Percentiles rank a stretch among this genome's conserved stretches.
Evolutionary conservation across 2,329 filamentous ascomycete species (phyloP).

Genomic region (Colletotrichum cereale): DNA sequence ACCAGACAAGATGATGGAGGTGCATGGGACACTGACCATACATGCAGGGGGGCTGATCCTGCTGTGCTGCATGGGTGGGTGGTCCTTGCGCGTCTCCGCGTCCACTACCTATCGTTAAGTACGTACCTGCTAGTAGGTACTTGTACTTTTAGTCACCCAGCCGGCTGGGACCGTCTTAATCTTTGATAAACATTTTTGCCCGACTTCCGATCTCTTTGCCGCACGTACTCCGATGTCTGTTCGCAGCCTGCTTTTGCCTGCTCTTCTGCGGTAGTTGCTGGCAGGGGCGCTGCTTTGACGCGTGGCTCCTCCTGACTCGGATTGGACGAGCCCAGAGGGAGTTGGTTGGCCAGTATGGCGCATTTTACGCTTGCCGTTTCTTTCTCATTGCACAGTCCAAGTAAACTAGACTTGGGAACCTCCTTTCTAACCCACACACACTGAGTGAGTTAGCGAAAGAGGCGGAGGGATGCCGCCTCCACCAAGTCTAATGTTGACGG

Average conservation of each 20-base stretch:
- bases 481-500: not conserved
- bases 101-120: too few relatives aligned
- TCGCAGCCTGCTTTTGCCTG: slow-evolving; percentile 24
- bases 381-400: not conserved
- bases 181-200: not conserved
- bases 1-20: not conserved
- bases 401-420: not conserved
- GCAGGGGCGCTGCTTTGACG: slow-evolving; percentile 10
- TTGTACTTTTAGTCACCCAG: not conserved
- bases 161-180: not conserved
- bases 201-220: not conserved
- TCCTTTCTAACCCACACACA: too few relatives aligned
- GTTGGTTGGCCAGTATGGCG: not conserved
- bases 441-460: too few relatives aligned
- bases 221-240: not conserved
- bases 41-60: not conserved
- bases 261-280: not conserved
- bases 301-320: slow-evolving; percentile 3
- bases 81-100: not conserved
- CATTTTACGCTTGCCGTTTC: not conserved
- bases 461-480: not conserved
- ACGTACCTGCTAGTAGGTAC: not conserved
- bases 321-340: not conserved
- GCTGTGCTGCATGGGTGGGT: not conserved
- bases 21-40: not conserved